Percentiles rank a stretch among this genome's conserved stretches.
Conservation (phyloP, 1,284 basidiomycete genomes). For the Austropuccinia psidii region DNA sequence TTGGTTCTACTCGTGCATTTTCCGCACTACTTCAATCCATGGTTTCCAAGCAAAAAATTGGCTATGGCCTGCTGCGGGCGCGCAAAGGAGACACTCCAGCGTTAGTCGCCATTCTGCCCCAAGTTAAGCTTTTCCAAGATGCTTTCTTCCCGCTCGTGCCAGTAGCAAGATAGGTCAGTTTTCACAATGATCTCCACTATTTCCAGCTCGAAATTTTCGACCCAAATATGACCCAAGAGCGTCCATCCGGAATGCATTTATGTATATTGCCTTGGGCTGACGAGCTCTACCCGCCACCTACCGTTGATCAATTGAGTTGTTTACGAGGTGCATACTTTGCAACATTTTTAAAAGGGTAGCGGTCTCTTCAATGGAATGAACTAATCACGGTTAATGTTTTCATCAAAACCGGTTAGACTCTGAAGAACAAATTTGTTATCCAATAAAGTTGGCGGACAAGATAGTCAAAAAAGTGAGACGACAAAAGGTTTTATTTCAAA, state of each 20-base stretch:
- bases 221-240: constrained; percentile 60
- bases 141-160: neutral
- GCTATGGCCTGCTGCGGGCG: constrained; percentile 63
- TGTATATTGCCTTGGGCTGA: constrained; percentile 87
- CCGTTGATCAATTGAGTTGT: constrained; percentile 45
- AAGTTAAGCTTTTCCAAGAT: constrained; percentile 14
- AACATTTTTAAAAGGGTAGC: neutral
- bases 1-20: constrained; percentile 82
- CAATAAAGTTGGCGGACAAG: neutral
- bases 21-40: constrained; percentile 76
- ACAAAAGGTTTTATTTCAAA: too few species aligned
- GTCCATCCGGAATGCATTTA: constrained; percentile 85
- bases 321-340: neutral
- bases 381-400: neutral
- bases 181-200: neutral
- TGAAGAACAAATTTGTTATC: neutral
- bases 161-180: neutral
- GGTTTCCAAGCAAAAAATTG: constrained; percentile 72
- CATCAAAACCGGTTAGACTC: neutral
- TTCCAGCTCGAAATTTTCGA: constrained; percentile 57
- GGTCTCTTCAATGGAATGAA: neutral
- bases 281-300: constrained; percentile 72
- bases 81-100: constrained; percentile 66
- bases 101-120: constrained; percentile 75
- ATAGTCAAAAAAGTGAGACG: constrained; percentile 7